Percentiles rank a stretch among this genome's conserved stretches.
These are phyloP conservation scores for Exophiala dermatitidis DNA, from an alignment of 2,329 filamentous ascomycete species.

Conservation along the genomic window DNA sequence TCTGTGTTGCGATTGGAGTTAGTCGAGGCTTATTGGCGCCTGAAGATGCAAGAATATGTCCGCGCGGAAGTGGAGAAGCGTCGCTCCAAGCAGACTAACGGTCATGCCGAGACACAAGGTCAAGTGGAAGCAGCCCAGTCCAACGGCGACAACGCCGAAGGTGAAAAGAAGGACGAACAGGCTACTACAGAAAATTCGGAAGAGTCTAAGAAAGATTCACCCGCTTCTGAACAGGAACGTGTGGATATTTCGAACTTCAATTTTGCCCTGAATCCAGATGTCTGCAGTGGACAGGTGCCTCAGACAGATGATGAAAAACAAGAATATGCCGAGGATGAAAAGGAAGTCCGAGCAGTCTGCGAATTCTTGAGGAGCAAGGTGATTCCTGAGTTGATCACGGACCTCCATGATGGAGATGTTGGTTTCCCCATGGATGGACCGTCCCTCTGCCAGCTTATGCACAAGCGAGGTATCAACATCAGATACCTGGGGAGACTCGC, in stretches of 20 bases:
- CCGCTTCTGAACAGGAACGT: conserved; percentile 51
- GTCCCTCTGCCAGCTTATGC: conserved; percentile 77
- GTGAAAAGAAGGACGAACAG: conserved; percentile 37
- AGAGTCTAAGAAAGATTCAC: conserved; percentile 28
- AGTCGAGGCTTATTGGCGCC: conserved; percentile 74
- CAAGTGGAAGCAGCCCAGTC: conserved; percentile 22
- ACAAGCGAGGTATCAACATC: conserved; percentile 96
- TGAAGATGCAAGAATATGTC: conserved; percentile 84
- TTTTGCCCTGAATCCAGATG: conserved; percentile 87
- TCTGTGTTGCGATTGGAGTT: conserved; percentile 85
- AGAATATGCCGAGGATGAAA: conserved; percentile 74
- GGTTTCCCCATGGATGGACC: conserved; percentile 98
- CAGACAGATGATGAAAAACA: conserved; percentile 86
- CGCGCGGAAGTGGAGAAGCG: conserved; percentile 66
- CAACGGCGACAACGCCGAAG: conserved; percentile 28
- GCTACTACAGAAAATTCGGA: conserved; percentile 35
- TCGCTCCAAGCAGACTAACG: conserved; percentile 40
- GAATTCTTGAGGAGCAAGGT: conserved; percentile 66
- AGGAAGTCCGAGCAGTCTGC: conserved; percentile 78
- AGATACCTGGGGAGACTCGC: conserved; percentile 88
- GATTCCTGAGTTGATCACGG: conserved; percentile 77
- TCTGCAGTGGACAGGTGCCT: conserved; percentile 84
- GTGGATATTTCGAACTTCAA: conserved; percentile 83
- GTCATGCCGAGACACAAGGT: conserved; percentile 33
- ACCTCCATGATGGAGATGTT: conserved; percentile 84